Evolutionary conservation across 176 grass and related monocot genomes (phyloP).

Genomic region (Pharus latifolius): DNA sequence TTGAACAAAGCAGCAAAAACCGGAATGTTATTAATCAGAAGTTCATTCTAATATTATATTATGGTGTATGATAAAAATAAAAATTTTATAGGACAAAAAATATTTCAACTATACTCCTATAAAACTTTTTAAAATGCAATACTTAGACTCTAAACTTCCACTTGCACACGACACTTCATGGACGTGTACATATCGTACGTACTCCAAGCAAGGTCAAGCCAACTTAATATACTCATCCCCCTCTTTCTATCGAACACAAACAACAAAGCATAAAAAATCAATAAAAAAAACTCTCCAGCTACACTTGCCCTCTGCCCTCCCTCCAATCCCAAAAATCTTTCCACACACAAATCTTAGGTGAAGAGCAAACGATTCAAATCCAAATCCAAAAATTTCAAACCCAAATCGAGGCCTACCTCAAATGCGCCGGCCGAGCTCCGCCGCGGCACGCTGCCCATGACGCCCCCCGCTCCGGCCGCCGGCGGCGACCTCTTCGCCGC

Average conservation of each 20-base stretch:
- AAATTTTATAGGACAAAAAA: no score
- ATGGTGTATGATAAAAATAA: no score
- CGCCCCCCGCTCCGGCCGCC: not conserved
- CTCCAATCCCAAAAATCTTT: not conserved
- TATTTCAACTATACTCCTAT: no score
- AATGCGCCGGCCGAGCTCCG: slow-evolving; percentile 22
- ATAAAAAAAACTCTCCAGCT: no score
- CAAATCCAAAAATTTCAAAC: slow-evolving; percentile 9
- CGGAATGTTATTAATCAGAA: no score
- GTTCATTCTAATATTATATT: no score
- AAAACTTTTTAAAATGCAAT: no score
- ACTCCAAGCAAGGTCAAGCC: not conserved
- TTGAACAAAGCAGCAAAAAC: no score
- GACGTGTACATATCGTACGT: not conserved
- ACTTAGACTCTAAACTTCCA: no score
- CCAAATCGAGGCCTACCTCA: slow-evolving; percentile 17
- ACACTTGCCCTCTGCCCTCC: not conserved
- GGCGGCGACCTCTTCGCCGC: slow-evolving; percentile 63
- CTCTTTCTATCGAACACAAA: not conserved
- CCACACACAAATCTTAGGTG: not conserved
- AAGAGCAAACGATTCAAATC: not conserved
- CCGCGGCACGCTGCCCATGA: slow-evolving; percentile 27
- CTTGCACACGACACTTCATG: not conserved
- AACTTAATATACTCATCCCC: not conserved
- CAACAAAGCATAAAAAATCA: no score